phyloP scores from a whole-genome alignment of 2,329 filamentous ascomycete species.

The Epichloe glyceriae region DNA sequence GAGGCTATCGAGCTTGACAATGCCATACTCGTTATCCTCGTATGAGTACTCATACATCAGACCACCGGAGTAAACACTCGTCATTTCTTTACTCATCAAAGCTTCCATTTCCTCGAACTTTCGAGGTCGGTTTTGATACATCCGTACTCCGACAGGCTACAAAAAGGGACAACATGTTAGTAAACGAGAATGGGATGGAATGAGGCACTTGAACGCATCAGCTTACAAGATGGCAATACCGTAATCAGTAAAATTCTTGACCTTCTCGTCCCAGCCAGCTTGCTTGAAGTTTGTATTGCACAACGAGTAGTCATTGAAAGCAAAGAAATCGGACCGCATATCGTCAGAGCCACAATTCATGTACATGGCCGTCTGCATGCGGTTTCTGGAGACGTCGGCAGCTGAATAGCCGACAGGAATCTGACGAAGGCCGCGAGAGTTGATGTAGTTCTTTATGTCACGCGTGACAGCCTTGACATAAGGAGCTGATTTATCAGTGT shows the following conservation, averaged over 20 bases:
- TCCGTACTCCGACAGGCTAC: slow-evolving; percentile 76
- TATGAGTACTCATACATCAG: slow-evolving; percentile 90
- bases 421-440: slow-evolving; percentile 44
- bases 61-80: slow-evolving; percentile 81
- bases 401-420: slow-evolving; percentile 66
- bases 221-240: slow-evolving; percentile 69
- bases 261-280: slow-evolving; percentile 80
- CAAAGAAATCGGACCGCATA: slow-evolving; percentile 77
- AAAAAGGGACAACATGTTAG: not conserved
- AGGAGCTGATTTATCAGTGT: slow-evolving; percentile 52
- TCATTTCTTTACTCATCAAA: slow-evolving; percentile 77
- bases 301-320: slow-evolving; percentile 85
- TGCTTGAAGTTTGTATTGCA: slow-evolving; percentile 57
- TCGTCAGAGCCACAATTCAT: slow-evolving; percentile 87
- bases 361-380: slow-evolving; percentile 75
- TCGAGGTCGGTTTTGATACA: slow-evolving; percentile 67
- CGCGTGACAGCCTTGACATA: slow-evolving; percentile 70
- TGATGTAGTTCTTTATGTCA: slow-evolving; percentile 62
- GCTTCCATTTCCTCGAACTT: slow-evolving; percentile 67
- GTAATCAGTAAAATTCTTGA: slow-evolving; percentile 75
- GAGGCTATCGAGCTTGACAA: slow-evolving; percentile 56
- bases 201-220: not conserved
- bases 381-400: slow-evolving; percentile 75
- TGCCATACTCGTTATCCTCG: slow-evolving; percentile 68
- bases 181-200: not conserved